phyloP scores from a whole-genome alignment of 257 asterid genomes.

The Parsonsia alboflavescens region DNA sequence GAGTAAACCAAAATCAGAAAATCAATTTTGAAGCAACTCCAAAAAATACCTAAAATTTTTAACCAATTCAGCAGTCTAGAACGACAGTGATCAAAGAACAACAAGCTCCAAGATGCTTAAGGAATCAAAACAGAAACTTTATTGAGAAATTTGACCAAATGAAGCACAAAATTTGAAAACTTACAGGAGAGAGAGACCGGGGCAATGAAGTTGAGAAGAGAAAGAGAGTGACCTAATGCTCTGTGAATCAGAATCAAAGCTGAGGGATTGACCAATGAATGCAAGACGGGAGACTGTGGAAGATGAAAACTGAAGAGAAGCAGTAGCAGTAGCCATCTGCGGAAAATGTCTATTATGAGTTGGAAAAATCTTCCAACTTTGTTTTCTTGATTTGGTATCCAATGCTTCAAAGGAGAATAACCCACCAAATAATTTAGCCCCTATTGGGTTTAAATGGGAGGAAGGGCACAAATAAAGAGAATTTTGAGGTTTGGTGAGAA shows the following conservation, averaged over 20 bases:
- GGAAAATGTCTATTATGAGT: slow-evolving; percentile 2
- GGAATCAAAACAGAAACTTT: background rate
- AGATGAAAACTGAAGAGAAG: slow-evolving; percentile 20
- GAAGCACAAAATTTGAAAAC: background rate
- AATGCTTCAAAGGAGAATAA: background rate
- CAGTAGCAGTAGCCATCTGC: slow-evolving; percentile 39
- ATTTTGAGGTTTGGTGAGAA: slow-evolving; percentile 8
- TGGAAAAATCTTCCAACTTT: background rate
- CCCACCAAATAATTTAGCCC: background rate
- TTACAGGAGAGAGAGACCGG: slow-evolving; percentile 38
- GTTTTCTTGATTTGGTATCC: background rate
- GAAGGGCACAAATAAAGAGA: too few relatives aligned
- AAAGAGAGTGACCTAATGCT: slow-evolving; percentile 35
- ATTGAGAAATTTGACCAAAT: background rate
- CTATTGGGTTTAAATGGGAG: background rate
- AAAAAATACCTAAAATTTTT: background rate
- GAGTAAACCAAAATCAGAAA: background rate
- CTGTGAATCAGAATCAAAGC: slow-evolving; percentile 20
- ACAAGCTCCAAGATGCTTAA: background rate
- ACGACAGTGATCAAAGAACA: background rate
- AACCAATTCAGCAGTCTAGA: background rate
- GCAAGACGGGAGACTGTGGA: slow-evolving; percentile 8
- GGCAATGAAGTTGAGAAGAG: slow-evolving; percentile 41
- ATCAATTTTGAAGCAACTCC: background rate
- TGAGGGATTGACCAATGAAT: slow-evolving; percentile 8